Percentiles rank a stretch among this genome's conserved stretches.
Conservation (phyloP, 768 basidiomycete species). For the Kondoa subrosea region DNA sequence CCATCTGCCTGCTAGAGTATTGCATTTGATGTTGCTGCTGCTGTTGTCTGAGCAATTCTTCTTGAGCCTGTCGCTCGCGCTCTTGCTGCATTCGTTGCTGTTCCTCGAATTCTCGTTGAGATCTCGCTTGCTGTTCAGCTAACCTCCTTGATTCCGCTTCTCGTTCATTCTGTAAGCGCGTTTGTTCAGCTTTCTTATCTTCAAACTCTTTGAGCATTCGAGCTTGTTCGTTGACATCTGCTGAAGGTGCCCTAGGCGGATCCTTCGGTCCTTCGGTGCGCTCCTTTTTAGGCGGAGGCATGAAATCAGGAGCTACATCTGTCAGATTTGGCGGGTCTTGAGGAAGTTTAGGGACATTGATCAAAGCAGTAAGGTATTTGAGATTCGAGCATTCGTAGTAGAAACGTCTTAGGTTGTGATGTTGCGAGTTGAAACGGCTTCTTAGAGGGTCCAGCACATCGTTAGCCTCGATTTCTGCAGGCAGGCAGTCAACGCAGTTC, state of each 20-base stretch:
- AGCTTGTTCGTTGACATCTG: constrained; percentile 67
- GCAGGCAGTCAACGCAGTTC: too few relatives aligned
- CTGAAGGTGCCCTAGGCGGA: constrained; percentile 38
- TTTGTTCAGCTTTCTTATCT: constrained; percentile 56
- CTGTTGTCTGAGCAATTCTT: constrained; percentile 49
- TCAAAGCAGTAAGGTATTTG: constrained; percentile 89
- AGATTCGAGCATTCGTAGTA: constrained; percentile 99
- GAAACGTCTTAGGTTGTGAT: constrained; percentile 83
- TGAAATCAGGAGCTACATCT: constrained; percentile 53
- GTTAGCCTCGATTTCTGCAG: constrained; percentile 69
- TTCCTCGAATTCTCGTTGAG: constrained; percentile 75
- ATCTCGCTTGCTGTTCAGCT: constrained; percentile 55
- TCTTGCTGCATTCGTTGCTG: constrained; percentile 76
- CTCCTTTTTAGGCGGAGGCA: constrained; percentile 66
- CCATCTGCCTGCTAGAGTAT: constrained; percentile 46
- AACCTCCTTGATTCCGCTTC: constrained; percentile 70
- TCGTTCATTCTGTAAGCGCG: constrained; percentile 48
- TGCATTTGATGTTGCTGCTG: constrained; percentile 51
- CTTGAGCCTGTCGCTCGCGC: constrained; percentile 70
- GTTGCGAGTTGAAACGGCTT: constrained; percentile 74
- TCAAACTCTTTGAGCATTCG: constrained; percentile 93
- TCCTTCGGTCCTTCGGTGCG: constrained; percentile 17
- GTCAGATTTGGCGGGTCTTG: constrained; percentile 88
- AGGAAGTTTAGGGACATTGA: constrained; percentile 94
- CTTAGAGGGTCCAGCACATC: constrained; percentile 80